Evolutionary conservation across 2,329 filamentous ascomycete species (phyloP).

Genomic region (Venturia nashicola): DNA sequence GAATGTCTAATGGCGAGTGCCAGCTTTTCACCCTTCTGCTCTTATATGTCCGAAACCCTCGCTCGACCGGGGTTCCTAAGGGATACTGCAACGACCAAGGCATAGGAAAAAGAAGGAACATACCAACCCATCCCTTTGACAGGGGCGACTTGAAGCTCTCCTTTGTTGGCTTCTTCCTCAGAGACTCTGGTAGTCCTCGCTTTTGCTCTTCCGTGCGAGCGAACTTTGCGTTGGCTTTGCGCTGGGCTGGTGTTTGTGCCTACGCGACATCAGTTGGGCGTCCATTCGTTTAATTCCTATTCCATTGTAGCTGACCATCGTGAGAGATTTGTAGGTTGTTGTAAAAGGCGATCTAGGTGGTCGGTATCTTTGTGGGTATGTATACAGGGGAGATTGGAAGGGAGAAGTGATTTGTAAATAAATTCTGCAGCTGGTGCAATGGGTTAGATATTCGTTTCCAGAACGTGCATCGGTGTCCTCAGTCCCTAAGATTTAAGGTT

Average conservation of each 20-base stretch:
- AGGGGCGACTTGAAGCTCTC: slow-evolving; percentile 42
- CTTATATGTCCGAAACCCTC: slow-evolving; percentile 6
- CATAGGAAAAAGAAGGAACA: slow-evolving; percentile 18
- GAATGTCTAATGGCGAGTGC: neutral
- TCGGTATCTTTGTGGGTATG: neutral
- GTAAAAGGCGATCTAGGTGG: neutral
- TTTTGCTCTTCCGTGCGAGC: slow-evolving; percentile 59
- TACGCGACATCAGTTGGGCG: slow-evolving; percentile 22
- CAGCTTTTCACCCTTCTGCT: neutral
- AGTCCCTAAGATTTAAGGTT: neutral
- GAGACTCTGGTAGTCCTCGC: slow-evolving; percentile 51
- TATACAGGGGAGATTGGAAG: neutral
- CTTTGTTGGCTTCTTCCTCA: slow-evolving; percentile 37
- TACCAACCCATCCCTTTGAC: slow-evolving; percentile 47
- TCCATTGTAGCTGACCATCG: neutral
- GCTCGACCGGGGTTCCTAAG: slow-evolving; percentile 7
- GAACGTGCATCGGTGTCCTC: neutral
- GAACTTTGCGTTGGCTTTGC: slow-evolving; percentile 69
- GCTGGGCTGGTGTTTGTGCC: slow-evolving; percentile 78
- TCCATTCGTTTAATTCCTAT: neutral
- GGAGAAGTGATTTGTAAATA: neutral
- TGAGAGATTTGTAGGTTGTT: neutral
- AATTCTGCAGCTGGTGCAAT: neutral
- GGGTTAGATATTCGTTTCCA: neutral
- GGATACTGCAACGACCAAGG: neutral